A percentile compares a stretch with the other conserved stretches of the same genome.
phyloP scores from a whole-genome alignment of 2,329 filamentous ascomycete species.

The Pyricularia sp. region DNA sequence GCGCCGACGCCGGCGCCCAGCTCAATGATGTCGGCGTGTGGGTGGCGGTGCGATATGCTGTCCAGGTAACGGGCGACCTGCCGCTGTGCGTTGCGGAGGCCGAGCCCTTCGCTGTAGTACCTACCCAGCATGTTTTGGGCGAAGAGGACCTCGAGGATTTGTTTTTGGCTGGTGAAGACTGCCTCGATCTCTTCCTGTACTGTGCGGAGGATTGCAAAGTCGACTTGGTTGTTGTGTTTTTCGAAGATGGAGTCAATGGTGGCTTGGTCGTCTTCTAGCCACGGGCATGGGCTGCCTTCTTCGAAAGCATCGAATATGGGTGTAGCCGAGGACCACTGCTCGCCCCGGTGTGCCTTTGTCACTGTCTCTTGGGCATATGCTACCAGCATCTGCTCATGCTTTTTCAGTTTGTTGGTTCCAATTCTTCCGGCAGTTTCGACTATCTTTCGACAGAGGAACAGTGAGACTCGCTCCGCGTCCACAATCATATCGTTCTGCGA shows the following conservation, averaged over 20 bases:
- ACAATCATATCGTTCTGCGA: background rate
- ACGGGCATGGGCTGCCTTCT: background rate
- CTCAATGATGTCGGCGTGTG: background rate
- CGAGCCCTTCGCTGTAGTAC: slow-evolving; percentile 2
- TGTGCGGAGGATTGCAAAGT: background rate
- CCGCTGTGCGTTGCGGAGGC: slow-evolving; percentile 3
- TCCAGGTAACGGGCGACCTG: slow-evolving; percentile 1
- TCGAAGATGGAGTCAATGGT: background rate
- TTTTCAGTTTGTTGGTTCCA: background rate
- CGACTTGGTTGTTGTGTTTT: background rate
- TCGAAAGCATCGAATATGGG: background rate
- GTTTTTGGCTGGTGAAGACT: slow-evolving; percentile 3
- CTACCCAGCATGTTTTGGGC: slow-evolving; percentile 1
- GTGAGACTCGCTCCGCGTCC: background rate
- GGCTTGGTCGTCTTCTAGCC: background rate
- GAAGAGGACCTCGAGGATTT: slow-evolving; percentile 4
- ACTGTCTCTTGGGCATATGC: background rate
- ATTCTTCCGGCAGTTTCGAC: background rate
- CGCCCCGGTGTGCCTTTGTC: background rate
- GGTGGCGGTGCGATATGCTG: background rate
- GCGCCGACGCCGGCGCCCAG: background rate
- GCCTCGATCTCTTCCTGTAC: background rate
- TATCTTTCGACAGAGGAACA: background rate
- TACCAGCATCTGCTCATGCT: background rate
- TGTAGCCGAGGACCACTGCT: background rate